Conservation (phyloP, 2,329 filamentous ascomycete genomes). For the Scedosporium boydii region DNA sequence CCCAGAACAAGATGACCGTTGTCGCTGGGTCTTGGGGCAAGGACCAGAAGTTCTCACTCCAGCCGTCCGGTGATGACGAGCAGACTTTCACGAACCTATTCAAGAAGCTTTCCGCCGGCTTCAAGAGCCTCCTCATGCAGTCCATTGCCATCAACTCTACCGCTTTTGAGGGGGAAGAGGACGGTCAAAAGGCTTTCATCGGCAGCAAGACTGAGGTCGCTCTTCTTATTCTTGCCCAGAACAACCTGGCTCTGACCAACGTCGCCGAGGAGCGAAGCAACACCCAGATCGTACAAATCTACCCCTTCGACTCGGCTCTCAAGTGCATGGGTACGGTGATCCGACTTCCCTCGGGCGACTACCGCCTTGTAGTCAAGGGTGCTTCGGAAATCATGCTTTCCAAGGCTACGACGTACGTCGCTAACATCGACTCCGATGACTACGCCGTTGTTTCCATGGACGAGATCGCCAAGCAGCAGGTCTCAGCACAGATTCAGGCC, state of each 20-base stretch:
- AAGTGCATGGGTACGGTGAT: slow-evolving; percentile 48
- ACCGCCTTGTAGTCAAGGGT: slow-evolving; percentile 44
- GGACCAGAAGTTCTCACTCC: background rate
- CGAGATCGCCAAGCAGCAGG: slow-evolving; percentile 37
- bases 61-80: background rate
- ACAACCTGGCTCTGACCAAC: slow-evolving; percentile 37
- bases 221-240: slow-evolving; percentile 36
- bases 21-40: slow-evolving; percentile 56
- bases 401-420: slow-evolving; percentile 25
- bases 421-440: slow-evolving; percentile 16
- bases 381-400: slow-evolving; percentile 45
- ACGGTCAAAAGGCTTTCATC: slow-evolving; percentile 34
- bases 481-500: slow-evolving; percentile 45
- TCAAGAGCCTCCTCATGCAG: slow-evolving; percentile 22
- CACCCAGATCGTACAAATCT: slow-evolving; percentile 34
- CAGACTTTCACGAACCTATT: background rate
- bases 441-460: slow-evolving; percentile 28
- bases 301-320: slow-evolving; percentile 43
- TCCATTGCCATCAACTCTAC: slow-evolving; percentile 48
- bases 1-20: slow-evolving; percentile 63
- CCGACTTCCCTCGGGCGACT: slow-evolving; percentile 28
- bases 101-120: background rate
- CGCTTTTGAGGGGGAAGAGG: slow-evolving; percentile 42
- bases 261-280: slow-evolving; percentile 36
- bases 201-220: slow-evolving; percentile 49